phyloP scores from a whole-genome alignment of 192 early-diverging fungal genomes.

The Helicostylum pulchrum region DNA sequence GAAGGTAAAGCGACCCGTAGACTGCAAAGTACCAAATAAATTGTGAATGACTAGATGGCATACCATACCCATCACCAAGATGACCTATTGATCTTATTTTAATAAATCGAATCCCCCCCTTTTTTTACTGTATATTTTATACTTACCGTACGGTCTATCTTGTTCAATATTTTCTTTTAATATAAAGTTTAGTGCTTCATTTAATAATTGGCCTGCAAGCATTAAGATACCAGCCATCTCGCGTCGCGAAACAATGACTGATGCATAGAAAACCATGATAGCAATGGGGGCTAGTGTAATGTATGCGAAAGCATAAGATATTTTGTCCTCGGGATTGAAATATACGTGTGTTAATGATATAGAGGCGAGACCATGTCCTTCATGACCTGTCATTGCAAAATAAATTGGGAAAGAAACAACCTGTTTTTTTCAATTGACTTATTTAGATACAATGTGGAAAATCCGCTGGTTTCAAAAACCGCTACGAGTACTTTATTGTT shows the following conservation, averaged over 20 bases:
- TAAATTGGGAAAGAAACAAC: background rate
- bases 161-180: conserved; percentile 61
- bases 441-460: too few relatives aligned
- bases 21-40: conserved; percentile 75
- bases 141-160: conserved; percentile 62
- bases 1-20: conserved; percentile 53
- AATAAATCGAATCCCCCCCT: background rate
- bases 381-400: background rate
- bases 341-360: conserved; percentile 72
- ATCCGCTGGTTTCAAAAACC: too few relatives aligned
- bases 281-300: conserved; percentile 63
- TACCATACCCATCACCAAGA: conserved; percentile 74
- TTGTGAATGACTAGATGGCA: conserved; percentile 82
- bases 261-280: conserved; percentile 66
- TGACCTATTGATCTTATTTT: conserved; percentile 43
- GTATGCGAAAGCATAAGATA: conserved; percentile 61
- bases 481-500: too few relatives aligned
- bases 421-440: too few relatives aligned
- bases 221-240: conserved; percentile 58
- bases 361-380: conserved; percentile 38
- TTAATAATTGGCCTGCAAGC: conserved; percentile 67
- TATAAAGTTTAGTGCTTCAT: conserved; percentile 61
- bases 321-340: conserved; percentile 53
- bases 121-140: conserved; percentile 2
- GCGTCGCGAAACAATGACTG: conserved; percentile 56